phyloP scores from a whole-genome alignment of 257 asterid species.

The Striga asiatica region DNA sequence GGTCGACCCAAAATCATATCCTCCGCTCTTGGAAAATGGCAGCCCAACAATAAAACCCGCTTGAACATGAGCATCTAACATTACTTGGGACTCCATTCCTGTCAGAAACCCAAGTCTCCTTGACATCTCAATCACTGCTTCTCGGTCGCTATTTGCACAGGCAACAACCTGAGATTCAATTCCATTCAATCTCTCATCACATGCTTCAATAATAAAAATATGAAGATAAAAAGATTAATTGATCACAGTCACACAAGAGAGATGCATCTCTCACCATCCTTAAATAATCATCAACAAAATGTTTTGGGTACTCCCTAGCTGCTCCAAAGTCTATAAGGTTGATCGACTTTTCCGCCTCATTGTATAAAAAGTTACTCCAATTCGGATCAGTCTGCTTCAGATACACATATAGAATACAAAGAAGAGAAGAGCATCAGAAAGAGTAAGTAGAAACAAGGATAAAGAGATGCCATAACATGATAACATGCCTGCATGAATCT shows the following conservation, averaged over 20 bases:
- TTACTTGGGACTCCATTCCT: slow-evolving; percentile 76
- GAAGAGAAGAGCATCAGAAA: slow-evolving; percentile 5
- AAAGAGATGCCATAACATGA: slow-evolving; percentile 2
- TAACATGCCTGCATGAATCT: slow-evolving; percentile 86
- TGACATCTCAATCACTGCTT: slow-evolving; percentile 77
- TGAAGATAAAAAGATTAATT: too few relatives aligned
- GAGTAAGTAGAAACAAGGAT: slow-evolving; percentile 1
- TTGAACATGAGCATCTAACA: slow-evolving; percentile 86
- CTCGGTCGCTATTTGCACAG: slow-evolving; percentile 71
- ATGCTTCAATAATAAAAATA: not conserved
- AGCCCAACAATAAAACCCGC: slow-evolving; percentile 92
- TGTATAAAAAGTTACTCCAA: slow-evolving; percentile 89
- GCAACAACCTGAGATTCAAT: slow-evolving; percentile 54
- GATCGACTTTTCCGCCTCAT: slow-evolving; percentile 42
- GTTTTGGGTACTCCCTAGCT: slow-evolving; percentile 74
- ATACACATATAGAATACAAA: too few relatives aligned
- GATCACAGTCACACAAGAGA: too few relatives aligned
- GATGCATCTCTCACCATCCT: slow-evolving; percentile 59
- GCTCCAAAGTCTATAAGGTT: slow-evolving; percentile 98
- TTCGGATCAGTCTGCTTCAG: slow-evolving; percentile 97
- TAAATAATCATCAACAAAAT: slow-evolving; percentile 74
- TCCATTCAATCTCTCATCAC: slow-evolving; percentile 11
- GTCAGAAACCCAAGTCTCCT: slow-evolving; percentile 85
- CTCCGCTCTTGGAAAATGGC: slow-evolving; percentile 73
- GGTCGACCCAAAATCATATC: slow-evolving; percentile 74